Conservation (phyloP, 306 rosid genomes). For the Prosopis cineraria region DNA sequence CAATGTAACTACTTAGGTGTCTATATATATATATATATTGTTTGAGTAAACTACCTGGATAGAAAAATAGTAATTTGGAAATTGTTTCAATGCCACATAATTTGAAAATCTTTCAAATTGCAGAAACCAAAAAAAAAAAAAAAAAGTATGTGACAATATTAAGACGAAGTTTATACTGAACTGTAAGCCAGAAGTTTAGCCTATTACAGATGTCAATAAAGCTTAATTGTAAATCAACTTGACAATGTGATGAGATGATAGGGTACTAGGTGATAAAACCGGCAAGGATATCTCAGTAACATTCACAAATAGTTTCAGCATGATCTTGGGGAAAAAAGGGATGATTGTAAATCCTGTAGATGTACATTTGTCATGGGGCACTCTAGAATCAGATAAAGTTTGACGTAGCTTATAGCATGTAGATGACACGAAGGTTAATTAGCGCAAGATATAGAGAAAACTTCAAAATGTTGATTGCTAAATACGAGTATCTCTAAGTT, state of each 20-base stretch:
- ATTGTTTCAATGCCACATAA: background rate
- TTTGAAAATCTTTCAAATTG: background rate
- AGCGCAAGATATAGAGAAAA: background rate
- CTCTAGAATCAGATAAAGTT: background rate
- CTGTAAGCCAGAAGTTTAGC: background rate
- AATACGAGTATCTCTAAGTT: background rate
- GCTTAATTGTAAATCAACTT: background rate
- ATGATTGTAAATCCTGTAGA: background rate
- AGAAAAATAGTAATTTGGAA: background rate
- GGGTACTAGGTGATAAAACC: background rate
- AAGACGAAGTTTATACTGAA: background rate
- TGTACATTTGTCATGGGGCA: background rate
- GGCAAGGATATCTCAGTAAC: background rate
- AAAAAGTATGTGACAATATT: background rate
- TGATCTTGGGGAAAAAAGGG: background rate
- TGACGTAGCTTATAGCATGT: background rate
- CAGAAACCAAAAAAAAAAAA: background rate
- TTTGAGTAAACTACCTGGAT: too few species aligned
- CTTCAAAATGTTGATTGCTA: background rate
- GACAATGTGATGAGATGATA: background rate
- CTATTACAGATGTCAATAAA: background rate
- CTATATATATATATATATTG: too few species aligned
- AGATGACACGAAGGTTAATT: conserved; percentile 15
- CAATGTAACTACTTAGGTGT: background rate
- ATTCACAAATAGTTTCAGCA: background rate